A percentile compares a stretch with the other conserved stretches of the same genome.
Evolutionary conservation across 495 filamentous ascomycete species (phyloP).

Genomic region (Aspergillus heteromorphus): DNA sequence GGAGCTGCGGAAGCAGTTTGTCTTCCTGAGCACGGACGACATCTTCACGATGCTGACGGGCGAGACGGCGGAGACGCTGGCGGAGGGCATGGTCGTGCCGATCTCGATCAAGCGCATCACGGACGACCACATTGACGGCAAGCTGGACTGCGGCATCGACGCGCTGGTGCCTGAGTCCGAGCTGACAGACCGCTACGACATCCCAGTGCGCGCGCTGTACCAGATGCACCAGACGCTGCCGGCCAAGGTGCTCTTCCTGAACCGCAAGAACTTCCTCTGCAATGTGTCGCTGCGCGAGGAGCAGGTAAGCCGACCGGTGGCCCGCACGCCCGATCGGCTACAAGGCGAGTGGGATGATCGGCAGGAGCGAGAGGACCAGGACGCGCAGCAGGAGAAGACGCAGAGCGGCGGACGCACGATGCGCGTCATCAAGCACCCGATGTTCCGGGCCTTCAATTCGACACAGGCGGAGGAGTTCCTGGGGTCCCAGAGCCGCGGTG

Average conservation of each 20-base stretch:
- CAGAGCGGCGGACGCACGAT: slow-evolving; percentile 74
- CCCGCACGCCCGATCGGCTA: slow-evolving; percentile 59
- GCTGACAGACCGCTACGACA: slow-evolving; percentile 57
- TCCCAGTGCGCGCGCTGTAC: slow-evolving; percentile 54
- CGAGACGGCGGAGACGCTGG: slow-evolving; percentile 77
- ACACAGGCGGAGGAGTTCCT: slow-evolving; percentile 92
- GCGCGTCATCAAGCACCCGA: slow-evolving; percentile 92
- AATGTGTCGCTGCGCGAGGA: slow-evolving; percentile 81
- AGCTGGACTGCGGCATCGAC: slow-evolving; percentile 90
- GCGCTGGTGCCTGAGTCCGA: slow-evolving; percentile 73
- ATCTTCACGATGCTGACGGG: slow-evolving; percentile 97
- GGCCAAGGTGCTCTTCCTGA: slow-evolving; percentile 79
- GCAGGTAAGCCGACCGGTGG: slow-evolving; percentile 63
- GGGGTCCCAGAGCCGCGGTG: slow-evolving; percentile 74
- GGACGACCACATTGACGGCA: slow-evolving; percentile 86
- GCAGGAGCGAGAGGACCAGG: slow-evolving; percentile 72
- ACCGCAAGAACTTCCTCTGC: slow-evolving; percentile 73
- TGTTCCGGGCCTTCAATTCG: slow-evolving; percentile 89
- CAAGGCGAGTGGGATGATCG: slow-evolving; percentile 80
- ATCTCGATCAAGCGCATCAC: slow-evolving; percentile 83
- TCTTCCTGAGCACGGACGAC: slow-evolving; percentile 64
- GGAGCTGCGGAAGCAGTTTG: slow-evolving; percentile 80
- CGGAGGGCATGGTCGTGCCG: slow-evolving; percentile 84
- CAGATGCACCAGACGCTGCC: slow-evolving; percentile 73
- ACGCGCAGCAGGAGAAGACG: slow-evolving; percentile 74